A percentile compares a stretch with the other conserved stretches of the same genome.
Conservation (phyloP, 2,329 filamentous ascomycete species). For the Elsinoe australis region DNA sequence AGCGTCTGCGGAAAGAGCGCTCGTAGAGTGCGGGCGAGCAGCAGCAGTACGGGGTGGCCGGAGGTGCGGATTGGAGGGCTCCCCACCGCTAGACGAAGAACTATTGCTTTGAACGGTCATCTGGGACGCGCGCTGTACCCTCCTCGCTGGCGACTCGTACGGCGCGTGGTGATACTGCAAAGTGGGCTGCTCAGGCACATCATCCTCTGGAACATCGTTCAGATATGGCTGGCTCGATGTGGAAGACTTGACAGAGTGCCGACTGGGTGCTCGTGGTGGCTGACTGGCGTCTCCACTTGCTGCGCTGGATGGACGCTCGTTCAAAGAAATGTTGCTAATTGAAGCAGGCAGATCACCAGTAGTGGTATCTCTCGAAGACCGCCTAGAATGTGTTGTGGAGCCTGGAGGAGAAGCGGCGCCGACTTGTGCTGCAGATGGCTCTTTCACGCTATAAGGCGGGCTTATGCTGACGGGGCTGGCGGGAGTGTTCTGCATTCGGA, state of each 20-base stretch:
- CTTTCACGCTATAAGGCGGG: conserved; percentile 26
- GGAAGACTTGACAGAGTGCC: conserved; percentile 15
- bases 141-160: conserved; percentile 31
- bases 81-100: conserved; percentile 26
- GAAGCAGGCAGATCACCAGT: conserved; percentile 16
- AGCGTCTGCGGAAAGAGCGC: conserved; percentile 66
- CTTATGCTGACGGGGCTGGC: conserved; percentile 30
- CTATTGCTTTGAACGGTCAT: conserved; percentile 26
- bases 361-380: conserved; percentile 16
- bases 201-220: conserved; percentile 23
- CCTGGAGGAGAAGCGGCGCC: conserved; percentile 12
- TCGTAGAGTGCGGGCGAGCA: conserved; percentile 65
- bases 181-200: conserved; percentile 30
- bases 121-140: conserved; percentile 27
- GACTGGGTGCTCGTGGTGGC: conserved; percentile 3
- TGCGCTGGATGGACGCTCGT: conserved; percentile 9
- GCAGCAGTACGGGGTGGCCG: conserved; percentile 48
- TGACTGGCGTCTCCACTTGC: conserved; percentile 1
- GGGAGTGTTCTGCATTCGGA: conserved; percentile 29
- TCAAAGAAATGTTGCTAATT: conserved; percentile 18
- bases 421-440: conserved; percentile 25
- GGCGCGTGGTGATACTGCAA: conserved; percentile 47
- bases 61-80: conserved; percentile 22
- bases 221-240: conserved; percentile 17
- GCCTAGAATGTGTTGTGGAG: conserved; percentile 14